A percentile compares a stretch with the other conserved stretches of the same genome.
phyloP scores from a whole-genome alignment of 768 basidiomycete species.

The Suillus subalutaceus region DNA sequence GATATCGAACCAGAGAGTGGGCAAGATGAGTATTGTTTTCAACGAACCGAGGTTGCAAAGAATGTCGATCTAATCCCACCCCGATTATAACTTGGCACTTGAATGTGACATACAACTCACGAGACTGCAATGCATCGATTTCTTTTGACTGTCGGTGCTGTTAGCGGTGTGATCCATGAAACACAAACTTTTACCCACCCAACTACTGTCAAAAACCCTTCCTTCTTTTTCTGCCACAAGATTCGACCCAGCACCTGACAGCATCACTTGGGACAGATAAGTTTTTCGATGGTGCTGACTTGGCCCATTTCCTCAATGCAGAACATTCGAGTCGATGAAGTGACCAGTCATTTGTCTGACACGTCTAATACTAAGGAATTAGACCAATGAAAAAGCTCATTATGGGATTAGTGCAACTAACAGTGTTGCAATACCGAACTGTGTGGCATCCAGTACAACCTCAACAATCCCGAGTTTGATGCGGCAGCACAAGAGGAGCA shows the following conservation, averaged over 20 bases:
- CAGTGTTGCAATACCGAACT: slow-evolving; percentile 76
- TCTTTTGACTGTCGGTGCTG: slow-evolving; percentile 51
- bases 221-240: slow-evolving; percentile 63
- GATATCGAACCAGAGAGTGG: slow-evolving; percentile 73
- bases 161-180: slow-evolving; percentile 4
- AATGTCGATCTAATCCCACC: slow-evolving; percentile 52
- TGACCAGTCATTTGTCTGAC: slow-evolving; percentile 75
- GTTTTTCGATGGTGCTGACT: slow-evolving; percentile 49
- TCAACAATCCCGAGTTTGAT: slow-evolving; percentile 46
- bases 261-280: slow-evolving; percentile 71
- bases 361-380: slow-evolving; percentile 43
- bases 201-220: slow-evolving; percentile 51
- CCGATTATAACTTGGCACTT: slow-evolving; percentile 1
- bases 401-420: slow-evolving; percentile 38
- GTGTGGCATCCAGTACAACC: slow-evolving; percentile 76
- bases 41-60: slow-evolving; percentile 49
- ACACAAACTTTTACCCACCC: slow-evolving; percentile 48
- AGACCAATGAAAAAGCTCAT: slow-evolving; percentile 4
- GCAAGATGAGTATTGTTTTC: slow-evolving; percentile 71
- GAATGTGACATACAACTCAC: slow-evolving; percentile 44
- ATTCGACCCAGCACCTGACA: slow-evolving; percentile 78
- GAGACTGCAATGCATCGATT: slow-evolving; percentile 73
- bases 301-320: slow-evolving; percentile 63
- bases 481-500: slow-evolving; percentile 71
- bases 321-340: slow-evolving; percentile 79